Evolutionary conservation across 306 rosid genomes (phyloP).

Genomic region (Glycine tomentella): DNA sequence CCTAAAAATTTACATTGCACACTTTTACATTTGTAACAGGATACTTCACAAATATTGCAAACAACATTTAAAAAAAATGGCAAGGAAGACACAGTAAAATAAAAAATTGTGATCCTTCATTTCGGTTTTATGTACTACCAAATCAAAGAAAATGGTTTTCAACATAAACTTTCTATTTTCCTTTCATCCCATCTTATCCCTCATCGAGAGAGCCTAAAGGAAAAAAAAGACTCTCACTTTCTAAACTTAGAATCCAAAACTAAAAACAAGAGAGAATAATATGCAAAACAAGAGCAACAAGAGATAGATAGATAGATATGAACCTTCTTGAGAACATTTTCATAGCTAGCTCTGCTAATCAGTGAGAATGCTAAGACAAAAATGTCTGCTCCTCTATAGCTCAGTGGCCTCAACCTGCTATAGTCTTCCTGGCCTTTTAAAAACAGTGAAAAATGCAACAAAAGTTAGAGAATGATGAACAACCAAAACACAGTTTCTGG

Average conservation of each 20-base stretch:
- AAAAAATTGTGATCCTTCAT: not conserved
- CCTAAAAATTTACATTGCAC: not conserved
- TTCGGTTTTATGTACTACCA: not conserved
- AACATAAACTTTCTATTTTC: slow-evolving; percentile 21
- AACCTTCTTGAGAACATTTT: slow-evolving; percentile 95
- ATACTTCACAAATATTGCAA: slow-evolving; percentile 2
- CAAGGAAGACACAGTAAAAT: not conserved
- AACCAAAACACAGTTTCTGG: slow-evolving; percentile 18
- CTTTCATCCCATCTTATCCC: slow-evolving; percentile 16
- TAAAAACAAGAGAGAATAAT: slow-evolving; percentile 9
- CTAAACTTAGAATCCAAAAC: slow-evolving; percentile 40
- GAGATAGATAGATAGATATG: slow-evolving; percentile 17
- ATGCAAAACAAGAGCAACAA: slow-evolving; percentile 1
- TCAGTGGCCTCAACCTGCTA: slow-evolving; percentile 97
- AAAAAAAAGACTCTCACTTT: slow-evolving; percentile 22
- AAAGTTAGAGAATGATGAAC: slow-evolving; percentile 3
- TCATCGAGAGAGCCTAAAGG: not conserved
- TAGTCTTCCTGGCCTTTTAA: slow-evolving; percentile 94
- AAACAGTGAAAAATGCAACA: slow-evolving; percentile 31
- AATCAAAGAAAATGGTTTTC: not conserved
- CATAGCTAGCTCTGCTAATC: slow-evolving; percentile 93
- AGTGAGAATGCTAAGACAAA: slow-evolving; percentile 92
- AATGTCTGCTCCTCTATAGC: slow-evolving; percentile 95
- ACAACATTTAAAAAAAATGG: not conserved
- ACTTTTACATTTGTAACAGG: not conserved